Evolutionary conservation across 2,329 filamentous ascomycete species (phyloP).

Genomic region (Beauveria bassiana): DNA sequence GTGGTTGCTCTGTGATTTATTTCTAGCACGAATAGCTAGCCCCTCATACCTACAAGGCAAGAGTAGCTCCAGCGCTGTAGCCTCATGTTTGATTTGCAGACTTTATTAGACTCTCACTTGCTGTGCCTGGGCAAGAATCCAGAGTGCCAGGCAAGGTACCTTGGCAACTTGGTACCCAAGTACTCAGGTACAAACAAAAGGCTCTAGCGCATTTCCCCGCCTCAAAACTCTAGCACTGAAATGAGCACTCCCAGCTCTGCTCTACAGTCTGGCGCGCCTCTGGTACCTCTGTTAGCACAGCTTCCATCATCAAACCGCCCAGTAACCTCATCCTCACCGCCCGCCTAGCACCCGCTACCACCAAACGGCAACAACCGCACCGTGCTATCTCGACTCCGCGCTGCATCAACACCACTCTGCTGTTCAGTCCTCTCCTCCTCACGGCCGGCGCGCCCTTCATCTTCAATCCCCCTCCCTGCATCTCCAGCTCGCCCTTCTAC

Average conservation of each 20-base stretch:
- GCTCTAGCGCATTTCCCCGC: background rate
- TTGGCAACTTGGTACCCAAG: background rate
- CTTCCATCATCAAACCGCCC: background rate
- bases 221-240: background rate
- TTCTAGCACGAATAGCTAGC: background rate
- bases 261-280: background rate
- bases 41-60: background rate
- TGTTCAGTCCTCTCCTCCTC: background rate
- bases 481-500: background rate
- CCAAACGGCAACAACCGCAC: background rate
- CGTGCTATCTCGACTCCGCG: background rate
- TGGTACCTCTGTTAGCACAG: background rate
- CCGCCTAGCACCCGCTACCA: background rate
- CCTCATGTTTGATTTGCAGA: background rate
- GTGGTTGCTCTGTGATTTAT: background rate
- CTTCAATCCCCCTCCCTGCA: background rate
- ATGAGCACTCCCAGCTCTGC: too few species aligned
- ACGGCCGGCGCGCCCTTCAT: slow-evolving; percentile 5
- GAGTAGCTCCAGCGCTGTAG: background rate
- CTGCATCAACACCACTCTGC: slow-evolving; percentile 4
- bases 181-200: too few species aligned
- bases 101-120: background rate
- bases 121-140: background rate
- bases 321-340: slow-evolving; percentile 2
- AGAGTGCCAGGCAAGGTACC: background rate